Evolutionary conservation across 2,329 filamentous ascomycete genomes (phyloP), one percentile per base, ranked within the genome.

Genomic region (Aspergillus bombycis): DNA sequence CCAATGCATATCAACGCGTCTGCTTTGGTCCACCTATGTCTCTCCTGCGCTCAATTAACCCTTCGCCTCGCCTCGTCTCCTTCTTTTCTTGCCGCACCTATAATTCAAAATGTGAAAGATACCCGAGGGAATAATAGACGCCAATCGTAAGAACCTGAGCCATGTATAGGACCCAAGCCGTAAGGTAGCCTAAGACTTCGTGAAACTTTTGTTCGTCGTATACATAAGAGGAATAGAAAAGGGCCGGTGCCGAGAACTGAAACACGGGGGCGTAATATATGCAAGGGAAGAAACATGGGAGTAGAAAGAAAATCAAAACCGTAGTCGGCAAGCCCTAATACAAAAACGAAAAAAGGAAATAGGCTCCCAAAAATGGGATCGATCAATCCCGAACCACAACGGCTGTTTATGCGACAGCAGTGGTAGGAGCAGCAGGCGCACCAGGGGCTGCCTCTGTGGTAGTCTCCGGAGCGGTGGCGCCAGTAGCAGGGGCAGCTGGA

Each of bases 161-260:
- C 69, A 67, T 75, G 70, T 68, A 67, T 69, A 70, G 72, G 67
- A 71, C 68, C 72, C 72, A 74, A 75, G 71, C 69, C 74, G 60
- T 74, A 65, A 68, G 65, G 71, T 69, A 73, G 70, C 71, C 71
- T 69, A 71, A 71, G 71, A 75, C 68, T 73, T 78, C 74, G 74
- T 79, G 74, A 77, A 76, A 72, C 72, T 73, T 77, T 78, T 76
- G 72, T 75, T 75, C 70, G 72, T 79, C 77, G 77, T 79, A 78
- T 78, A 78, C 75, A 80, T 78, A 72, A 75, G 67, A 68, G 65
- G 70, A 68, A 70, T 64, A 65, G 65, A 66, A 73, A 71, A 67
- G 65, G 59, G 66, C 65, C 65, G 68, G 70, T 70, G 69, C 67
- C 67, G 67, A 71, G 66, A 71, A 71, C 58, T 66, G 68, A 68